Conservation (phyloP, 2,329 filamentous ascomycete genomes). For the Fusarium domesticum region DNA sequence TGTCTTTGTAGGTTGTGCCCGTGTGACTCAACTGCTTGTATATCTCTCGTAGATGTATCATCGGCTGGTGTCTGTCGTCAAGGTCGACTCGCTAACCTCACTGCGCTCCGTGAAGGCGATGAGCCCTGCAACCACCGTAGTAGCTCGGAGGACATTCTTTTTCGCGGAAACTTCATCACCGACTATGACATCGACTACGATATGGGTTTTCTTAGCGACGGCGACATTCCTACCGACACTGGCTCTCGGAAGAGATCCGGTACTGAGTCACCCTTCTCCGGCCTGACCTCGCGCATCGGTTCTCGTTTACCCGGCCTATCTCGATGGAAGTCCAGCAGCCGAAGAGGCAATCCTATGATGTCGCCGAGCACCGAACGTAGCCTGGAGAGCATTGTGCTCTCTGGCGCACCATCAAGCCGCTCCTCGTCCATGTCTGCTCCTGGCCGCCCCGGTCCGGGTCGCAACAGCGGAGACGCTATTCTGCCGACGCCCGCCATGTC, state of each 20-base stretch:
- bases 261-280: constrained; percentile 59
- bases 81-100: constrained; percentile 15
- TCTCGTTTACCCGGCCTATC: constrained; percentile 55
- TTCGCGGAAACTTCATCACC: constrained; percentile 37
- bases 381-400: constrained; percentile 69
- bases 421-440: constrained; percentile 74
- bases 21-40: constrained; percentile 5
- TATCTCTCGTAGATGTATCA: constrained; percentile 3
- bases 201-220: constrained; percentile 63
- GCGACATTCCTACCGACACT: constrained; percentile 49
- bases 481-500: constrained; percentile 63
- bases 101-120: constrained; percentile 48
- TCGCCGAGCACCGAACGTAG: constrained; percentile 77
- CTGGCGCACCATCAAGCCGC: constrained; percentile 67
- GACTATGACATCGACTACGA: constrained; percentile 60
- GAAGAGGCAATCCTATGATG: constrained; percentile 44
- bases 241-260: constrained; percentile 50
- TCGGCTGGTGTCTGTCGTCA: constrained; percentile 5
- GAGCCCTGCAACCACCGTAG: constrained; percentile 58
- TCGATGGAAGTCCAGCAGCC: constrained; percentile 47
- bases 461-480: constrained; percentile 49
- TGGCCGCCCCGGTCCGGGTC: constrained; percentile 45
- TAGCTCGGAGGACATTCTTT: constrained; percentile 39
- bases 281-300: constrained; percentile 63
- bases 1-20: constrained; percentile 67